phyloP scores from a whole-genome alignment of 1,139 yeast species.

The Geotrichum reessii region DNA sequence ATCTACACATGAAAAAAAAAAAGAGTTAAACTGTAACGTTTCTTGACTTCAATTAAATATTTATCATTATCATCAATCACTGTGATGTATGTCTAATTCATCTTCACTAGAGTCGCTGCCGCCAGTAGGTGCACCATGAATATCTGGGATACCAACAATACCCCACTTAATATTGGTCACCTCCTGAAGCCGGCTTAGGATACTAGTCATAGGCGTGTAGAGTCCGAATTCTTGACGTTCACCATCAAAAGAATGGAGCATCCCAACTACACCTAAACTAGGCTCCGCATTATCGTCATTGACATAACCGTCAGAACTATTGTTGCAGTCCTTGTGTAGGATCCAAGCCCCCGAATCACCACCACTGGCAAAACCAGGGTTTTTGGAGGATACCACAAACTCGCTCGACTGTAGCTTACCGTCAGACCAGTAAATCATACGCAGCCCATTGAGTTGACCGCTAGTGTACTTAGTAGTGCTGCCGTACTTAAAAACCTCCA shows the following conservation, averaged over 20 bases:
- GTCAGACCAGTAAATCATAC: slow-evolving; percentile 87
- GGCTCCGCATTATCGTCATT: slow-evolving; percentile 25
- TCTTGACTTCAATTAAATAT: not conserved
- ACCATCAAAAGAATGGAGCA: slow-evolving; percentile 93
- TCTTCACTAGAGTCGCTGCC: slow-evolving; percentile 28
- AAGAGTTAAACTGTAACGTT: no score
- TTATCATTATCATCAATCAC: not conserved
- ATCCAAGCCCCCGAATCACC: slow-evolving; percentile 96
- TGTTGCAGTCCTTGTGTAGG: slow-evolving; percentile 37
- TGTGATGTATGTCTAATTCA: slow-evolving; percentile 12
- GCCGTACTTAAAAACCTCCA: slow-evolving; percentile 83
- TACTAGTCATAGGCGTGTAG: slow-evolving; percentile 74
- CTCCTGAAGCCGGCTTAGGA: slow-evolving; percentile 61
- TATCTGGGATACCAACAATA: slow-evolving; percentile 53
- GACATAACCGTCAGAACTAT: not conserved
- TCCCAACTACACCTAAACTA: slow-evolving; percentile 84
- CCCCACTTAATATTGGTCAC: slow-evolving; percentile 88
- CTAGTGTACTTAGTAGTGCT: slow-evolving; percentile 77
- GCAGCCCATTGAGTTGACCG: slow-evolving; percentile 73
- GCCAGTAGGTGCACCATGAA: slow-evolving; percentile 21
- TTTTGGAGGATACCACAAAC: slow-evolving; percentile 62
- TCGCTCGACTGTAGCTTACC: slow-evolving; percentile 84
- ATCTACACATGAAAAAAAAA: not conserved
- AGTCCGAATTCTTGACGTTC: slow-evolving; percentile 85
- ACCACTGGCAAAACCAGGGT: slow-evolving; percentile 66